Evolutionary conservation across 2,329 filamentous ascomycete species (phyloP).

Genomic region (Fusarium buharicum): DNA sequence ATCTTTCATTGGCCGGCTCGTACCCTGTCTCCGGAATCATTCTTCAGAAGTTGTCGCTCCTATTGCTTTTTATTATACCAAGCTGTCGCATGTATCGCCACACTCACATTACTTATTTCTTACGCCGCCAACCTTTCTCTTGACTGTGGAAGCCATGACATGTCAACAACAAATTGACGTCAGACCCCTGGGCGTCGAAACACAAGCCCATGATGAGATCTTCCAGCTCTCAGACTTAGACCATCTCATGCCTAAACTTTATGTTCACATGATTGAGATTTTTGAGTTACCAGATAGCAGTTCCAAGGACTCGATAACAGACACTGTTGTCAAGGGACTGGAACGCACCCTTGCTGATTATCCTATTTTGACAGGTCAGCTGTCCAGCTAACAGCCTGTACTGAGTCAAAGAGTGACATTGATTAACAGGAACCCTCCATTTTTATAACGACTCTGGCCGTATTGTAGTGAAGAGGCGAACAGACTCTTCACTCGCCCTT

Average conservation of each 20-base stretch:
- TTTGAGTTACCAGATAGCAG: conserved; percentile 3
- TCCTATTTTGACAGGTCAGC: conserved; percentile 14
- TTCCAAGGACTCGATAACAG: not conserved
- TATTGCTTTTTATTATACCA: no score
- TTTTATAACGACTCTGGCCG: conserved; percentile 7
- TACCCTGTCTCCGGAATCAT: no score
- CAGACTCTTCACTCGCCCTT: conserved; percentile 12
- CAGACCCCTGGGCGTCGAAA: not conserved
- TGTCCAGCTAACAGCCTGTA: not conserved
- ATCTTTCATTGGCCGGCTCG: no score
- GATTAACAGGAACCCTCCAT: not conserved
- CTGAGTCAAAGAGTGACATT: not conserved
- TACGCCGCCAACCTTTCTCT: no score
- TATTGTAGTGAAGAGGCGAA: conserved; percentile 13
- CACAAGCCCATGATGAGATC: not conserved
- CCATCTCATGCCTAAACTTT: conserved; percentile 32
- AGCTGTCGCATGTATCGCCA: no score
- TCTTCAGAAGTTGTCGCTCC: no score
- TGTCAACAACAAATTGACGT: not conserved
- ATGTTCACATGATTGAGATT: conserved; percentile 28
- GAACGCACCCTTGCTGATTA: conserved; percentile 17
- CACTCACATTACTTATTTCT: no score
- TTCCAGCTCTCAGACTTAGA: conserved; percentile 17
- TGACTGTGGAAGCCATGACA: not conserved
- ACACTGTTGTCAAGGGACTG: conserved; percentile 13